Conservation (phyloP, 2,329 filamentous ascomycete species). For the Monosporascus sp. region DNA sequence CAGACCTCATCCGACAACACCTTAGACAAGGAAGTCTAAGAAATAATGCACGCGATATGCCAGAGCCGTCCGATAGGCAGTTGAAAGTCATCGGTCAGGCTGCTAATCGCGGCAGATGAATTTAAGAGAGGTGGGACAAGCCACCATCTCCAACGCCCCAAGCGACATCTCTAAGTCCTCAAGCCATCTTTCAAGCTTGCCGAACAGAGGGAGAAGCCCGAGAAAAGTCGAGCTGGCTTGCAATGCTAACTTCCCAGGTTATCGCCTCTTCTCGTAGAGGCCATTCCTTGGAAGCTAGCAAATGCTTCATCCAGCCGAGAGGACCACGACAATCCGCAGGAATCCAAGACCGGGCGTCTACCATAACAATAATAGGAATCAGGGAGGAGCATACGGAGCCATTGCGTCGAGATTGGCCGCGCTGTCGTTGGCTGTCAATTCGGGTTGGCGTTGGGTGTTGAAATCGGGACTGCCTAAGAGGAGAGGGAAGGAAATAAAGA, state of each 20-base stretch:
- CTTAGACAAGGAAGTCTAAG: constrained; percentile 45
- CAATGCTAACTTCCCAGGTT: constrained; percentile 29
- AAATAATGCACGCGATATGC: constrained; percentile 41
- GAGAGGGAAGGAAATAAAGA: constrained; percentile 7
- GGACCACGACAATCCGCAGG: constrained; percentile 76
- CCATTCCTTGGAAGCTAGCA: constrained; percentile 27
- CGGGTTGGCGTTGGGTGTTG: constrained; percentile 18
- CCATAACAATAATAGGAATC: constrained; percentile 29
- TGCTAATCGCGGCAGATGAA: constrained; percentile 55
- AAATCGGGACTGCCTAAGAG: constrained; percentile 12
- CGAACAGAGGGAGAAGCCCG: constrained; percentile 52
- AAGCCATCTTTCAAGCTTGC: constrained; percentile 42
- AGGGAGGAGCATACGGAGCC: constrained; percentile 28
- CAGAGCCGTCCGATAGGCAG: constrained; percentile 18
- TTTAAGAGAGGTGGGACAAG: constrained; percentile 67
- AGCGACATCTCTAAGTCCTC: constrained; percentile 53
- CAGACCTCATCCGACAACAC: constrained; percentile 73
- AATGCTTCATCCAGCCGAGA: constrained; percentile 62
- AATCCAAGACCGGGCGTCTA: constrained; percentile 47
- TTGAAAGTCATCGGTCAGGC: constrained; percentile 20
- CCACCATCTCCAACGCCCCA: constrained; percentile 79
- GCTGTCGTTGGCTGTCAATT: constrained; percentile 12
- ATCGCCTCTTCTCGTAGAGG: constrained; percentile 23
- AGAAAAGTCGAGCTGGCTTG: constrained; percentile 78
- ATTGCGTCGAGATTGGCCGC: constrained; percentile 29